Percentiles rank a stretch among this genome's conserved stretches.
phyloP scores from a whole-genome alignment of 2,329 filamentous ascomycete genomes.

The Epichloe elymi region DNA sequence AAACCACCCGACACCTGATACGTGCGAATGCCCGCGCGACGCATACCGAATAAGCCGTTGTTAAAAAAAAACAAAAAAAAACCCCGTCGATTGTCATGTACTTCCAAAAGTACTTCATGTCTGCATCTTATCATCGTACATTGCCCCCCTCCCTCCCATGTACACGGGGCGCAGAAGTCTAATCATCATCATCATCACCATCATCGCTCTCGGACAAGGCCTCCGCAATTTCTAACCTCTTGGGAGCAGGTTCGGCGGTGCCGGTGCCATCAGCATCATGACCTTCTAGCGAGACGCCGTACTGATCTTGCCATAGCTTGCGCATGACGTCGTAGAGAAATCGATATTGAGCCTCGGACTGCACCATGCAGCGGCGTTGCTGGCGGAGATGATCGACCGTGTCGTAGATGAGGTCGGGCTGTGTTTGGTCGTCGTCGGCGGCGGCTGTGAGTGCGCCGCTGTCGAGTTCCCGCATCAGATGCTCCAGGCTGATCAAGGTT shows the following conservation, averaged over 20 bases:
- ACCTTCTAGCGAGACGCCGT: slow-evolving; percentile 26
- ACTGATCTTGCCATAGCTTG: slow-evolving; percentile 58
- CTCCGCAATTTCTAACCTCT: slow-evolving; percentile 39
- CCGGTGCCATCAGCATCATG: slow-evolving; percentile 22
- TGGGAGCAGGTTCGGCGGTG: slow-evolving; percentile 33
- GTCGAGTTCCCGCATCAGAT: slow-evolving; percentile 70
- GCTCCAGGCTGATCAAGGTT: slow-evolving; percentile 93
- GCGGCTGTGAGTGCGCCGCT: slow-evolving; percentile 45
- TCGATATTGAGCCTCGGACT: slow-evolving; percentile 68
- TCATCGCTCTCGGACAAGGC: slow-evolving; percentile 18
- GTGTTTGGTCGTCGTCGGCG: slow-evolving; percentile 32
- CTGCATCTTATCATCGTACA: neutral
- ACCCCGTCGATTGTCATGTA: no score
- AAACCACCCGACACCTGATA: neutral
- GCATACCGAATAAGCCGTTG: neutral
- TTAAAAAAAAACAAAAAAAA: no score
- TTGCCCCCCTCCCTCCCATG: neutral
- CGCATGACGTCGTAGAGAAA: slow-evolving; percentile 83
- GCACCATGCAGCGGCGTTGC: slow-evolving; percentile 92
- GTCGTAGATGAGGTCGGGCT: slow-evolving; percentile 58
- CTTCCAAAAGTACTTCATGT: no score
- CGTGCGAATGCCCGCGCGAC: slow-evolving; percentile 3
- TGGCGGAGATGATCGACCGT: slow-evolving; percentile 71
- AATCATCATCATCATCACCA: neutral
- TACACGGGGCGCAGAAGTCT: neutral